Base-by-base conservation (phyloP, 305 asterid genomes). In the Petunia hybrid region DNA sequence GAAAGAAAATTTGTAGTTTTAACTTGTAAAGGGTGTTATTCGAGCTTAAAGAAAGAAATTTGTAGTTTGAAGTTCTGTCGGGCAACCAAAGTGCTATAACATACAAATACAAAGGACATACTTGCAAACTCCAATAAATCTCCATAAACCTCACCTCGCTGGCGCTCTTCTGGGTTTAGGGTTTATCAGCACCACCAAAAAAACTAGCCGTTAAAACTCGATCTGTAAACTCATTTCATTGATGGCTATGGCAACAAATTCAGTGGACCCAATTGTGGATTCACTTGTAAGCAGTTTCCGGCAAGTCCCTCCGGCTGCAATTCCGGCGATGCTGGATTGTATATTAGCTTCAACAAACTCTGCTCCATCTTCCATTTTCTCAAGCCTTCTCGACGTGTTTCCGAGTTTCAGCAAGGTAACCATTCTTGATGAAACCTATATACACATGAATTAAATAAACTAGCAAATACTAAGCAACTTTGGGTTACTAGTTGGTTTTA, bases 281-380 rank as follows among this genome's bases (percentile, higher is more conserved):
- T 88, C 99, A 51, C 89, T 95, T 7, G 70, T 83, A 85, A 85
- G 82, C 83, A 90, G 99, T 82, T 95, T 92, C 90, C 90, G 91
- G 88, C 88, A 84, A 43, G 90, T 94, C 1, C 97, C 99, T 14
- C 91, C 96, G 86, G 85, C 84, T 5, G 95, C 97, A 31, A 69
- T 92, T 63, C 97, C 97, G 84, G 90, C 88, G 53, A 88, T 91
- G 88, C 84, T 95, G 59, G 99, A 95, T 83, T 95, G 98, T 80
- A 81, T 95, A 14, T 84, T 95, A 82, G 85, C 89, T 83, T 90
- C 99, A 68, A 89, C 92, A 9, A 64, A 77, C 82, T 84, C 83
- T n/a, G 85, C 95, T 85, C 93, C 98, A 12, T 85, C 95, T 10
- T 88, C 90, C 45, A 87, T 94, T 68, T 91, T 92, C 85, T 70